A percentile compares a stretch with the other conserved stretches of the same genome.
Conservation (phyloP, 805 yeast genomes). For the Candida rishiriensis region DNA sequence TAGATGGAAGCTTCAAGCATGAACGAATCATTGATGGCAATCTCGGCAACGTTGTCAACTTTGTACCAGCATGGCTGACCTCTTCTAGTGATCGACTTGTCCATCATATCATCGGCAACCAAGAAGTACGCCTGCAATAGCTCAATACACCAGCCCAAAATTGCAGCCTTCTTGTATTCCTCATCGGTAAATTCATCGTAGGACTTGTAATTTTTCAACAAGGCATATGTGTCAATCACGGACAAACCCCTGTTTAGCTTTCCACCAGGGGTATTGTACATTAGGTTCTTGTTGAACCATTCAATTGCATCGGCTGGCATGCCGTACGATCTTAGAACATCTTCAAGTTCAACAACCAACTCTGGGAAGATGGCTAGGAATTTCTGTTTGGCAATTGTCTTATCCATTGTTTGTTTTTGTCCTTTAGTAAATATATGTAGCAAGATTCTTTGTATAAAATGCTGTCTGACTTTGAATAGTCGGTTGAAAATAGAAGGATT, state of each 20-base stretch:
- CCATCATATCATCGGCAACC: constrained; percentile 99
- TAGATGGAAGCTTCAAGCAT: constrained; percentile 96
- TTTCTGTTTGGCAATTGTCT: constrained; percentile 42
- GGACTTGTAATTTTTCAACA: constrained; percentile 60
- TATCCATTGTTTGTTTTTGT: constrained; percentile 25
- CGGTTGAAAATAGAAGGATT: too few species aligned
- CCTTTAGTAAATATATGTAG: too few species aligned
- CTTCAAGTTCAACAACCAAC: constrained; percentile 69
- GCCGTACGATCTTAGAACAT: constrained; percentile 59
- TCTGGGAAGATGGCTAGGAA: constrained; percentile 69
- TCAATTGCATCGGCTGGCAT: constrained; percentile 82
- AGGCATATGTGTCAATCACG: constrained; percentile 86
- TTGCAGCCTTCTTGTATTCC: constrained; percentile 79
- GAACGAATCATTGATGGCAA: constrained; percentile 96
- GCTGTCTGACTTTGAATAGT: too few species aligned
- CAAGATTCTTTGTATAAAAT: too few species aligned
- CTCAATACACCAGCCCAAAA: constrained; percentile 95
- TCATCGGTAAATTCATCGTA: constrained; percentile 55
- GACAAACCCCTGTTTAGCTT: constrained; percentile 94
- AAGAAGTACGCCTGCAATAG: constrained; percentile 92
- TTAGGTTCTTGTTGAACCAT: constrained; percentile 73
- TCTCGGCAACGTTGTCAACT: constrained; percentile 72
- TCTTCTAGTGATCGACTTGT: constrained; percentile 90
- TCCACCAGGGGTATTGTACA: constrained; percentile 94
- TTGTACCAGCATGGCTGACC: constrained; percentile 99